Base-by-base conservation (phyloP, 129 eudicot genomes). In the Apium graveolens region DNA sequence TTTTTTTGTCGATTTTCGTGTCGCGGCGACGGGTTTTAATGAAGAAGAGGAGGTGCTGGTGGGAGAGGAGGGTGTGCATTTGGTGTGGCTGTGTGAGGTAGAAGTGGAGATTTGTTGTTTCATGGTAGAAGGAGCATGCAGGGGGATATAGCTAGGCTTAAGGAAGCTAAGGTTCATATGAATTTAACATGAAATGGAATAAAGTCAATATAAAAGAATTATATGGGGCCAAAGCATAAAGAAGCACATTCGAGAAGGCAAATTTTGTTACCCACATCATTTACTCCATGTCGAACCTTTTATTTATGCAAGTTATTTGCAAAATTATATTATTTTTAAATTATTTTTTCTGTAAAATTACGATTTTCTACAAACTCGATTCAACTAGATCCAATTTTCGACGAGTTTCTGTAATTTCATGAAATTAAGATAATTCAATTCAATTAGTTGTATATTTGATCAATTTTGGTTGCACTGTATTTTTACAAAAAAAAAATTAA, bases 161-260 rank as follows among this genome's bases (percentile, higher is more conserved):
- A n/a, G 77, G 46, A 74, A 38, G 57, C 26, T 41, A 34, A 77
- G 68, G 38, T 72, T 45, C 63, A 62, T 80, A 63, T 75, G 65
- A 37, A 57, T 43, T 27, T 24, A 31, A 31, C 39, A 63, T 38
- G 70, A 80, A 53, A 7, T 79, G 83, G 83, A 74, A 80, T 80
- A 80, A 80, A 80, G 83, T 73, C 78, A 35, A 45, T 16, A 68
- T 57, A 68, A 39, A 44, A 74, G 35, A 29, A 44, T 34, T 7
- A 44, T 46, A 20, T 79, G 82, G 82, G 82, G 46, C 43, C 82
- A 72, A 34, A 39, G 78, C 41, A 71, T 72, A 62, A 71, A 53
- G 69, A 35, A 38, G 6, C 27, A n/a, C 16, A 27, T 32, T 73
- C 27, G 26, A 55, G 60, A 12, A 27, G 44, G n/a, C 38, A 29